Evolutionary conservation across 1,139 yeast species (phyloP).

Genomic region (Kurtzmaniella natalensis): DNA sequence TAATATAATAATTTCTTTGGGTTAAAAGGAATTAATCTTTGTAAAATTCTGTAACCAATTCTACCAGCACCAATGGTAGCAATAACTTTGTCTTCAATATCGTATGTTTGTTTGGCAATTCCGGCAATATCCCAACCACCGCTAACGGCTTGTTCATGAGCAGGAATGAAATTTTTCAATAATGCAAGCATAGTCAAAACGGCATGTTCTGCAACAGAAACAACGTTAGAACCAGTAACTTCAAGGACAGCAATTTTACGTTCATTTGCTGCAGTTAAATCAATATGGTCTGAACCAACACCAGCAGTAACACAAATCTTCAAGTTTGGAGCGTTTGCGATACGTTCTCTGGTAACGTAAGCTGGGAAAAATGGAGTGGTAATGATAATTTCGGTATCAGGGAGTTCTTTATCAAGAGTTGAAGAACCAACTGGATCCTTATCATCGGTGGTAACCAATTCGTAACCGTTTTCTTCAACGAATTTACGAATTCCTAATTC

Average conservation of each 20-base stretch:
- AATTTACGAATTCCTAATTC: slow-evolving; percentile 68
- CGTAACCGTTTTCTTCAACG: slow-evolving; percentile 65
- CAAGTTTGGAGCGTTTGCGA: slow-evolving; percentile 68
- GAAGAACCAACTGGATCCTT: slow-evolving; percentile 63
- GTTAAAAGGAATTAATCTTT: slow-evolving; percentile 69
- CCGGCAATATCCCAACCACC: slow-evolving; percentile 80
- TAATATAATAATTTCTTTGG: slow-evolving; percentile 70
- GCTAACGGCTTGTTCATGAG: slow-evolving; percentile 60
- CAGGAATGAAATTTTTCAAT: slow-evolving; percentile 75
- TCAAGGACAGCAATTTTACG: slow-evolving; percentile 62
- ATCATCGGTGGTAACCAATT: slow-evolving; percentile 59
- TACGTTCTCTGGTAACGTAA: slow-evolving; percentile 62
- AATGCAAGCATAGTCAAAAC: slow-evolving; percentile 68
- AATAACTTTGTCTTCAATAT: slow-evolving; percentile 69
- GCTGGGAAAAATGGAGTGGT: slow-evolving; percentile 87
- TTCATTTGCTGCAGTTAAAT: slow-evolving; percentile 68
- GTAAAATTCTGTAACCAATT: slow-evolving; percentile 73
- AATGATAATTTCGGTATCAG: slow-evolving; percentile 70
- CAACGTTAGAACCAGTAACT: slow-evolving; percentile 80
- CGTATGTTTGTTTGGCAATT: slow-evolving; percentile 68
- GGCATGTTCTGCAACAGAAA: slow-evolving; percentile 79
- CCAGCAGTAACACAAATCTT: slow-evolving; percentile 77
- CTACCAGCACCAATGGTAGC: slow-evolving; percentile 84
- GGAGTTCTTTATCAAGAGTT: slow-evolving; percentile 58
- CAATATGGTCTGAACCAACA: slow-evolving; percentile 81